Evolutionary conservation across 768 basidiomycete genomes (phyloP).

Genomic region (Amanita pseudoporphyria): DNA sequence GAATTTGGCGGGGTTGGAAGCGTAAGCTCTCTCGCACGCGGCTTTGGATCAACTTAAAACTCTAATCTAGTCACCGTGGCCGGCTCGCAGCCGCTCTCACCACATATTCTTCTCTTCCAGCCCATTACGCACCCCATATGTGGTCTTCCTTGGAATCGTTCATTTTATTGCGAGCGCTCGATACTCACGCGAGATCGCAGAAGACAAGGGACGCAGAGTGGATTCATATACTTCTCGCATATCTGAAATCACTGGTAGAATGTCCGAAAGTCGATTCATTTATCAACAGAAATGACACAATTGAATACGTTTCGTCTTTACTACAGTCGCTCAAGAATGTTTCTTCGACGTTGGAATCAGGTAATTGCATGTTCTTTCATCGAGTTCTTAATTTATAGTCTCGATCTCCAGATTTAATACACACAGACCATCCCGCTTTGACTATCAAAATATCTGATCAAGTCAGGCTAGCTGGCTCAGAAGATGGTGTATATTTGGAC

Average conservation of each 20-base stretch:
- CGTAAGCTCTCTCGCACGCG: slow-evolving; percentile 43
- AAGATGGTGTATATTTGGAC: slow-evolving; percentile 58
- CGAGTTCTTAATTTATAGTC: neutral
- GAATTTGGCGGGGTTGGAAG: slow-evolving; percentile 77
- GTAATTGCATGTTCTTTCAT: slow-evolving; percentile 22
- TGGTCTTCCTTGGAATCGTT: slow-evolving; percentile 77
- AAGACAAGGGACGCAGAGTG: slow-evolving; percentile 66
- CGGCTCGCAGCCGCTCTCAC: slow-evolving; percentile 53
- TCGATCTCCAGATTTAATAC: slow-evolving; percentile 38
- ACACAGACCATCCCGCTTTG: slow-evolving; percentile 62
- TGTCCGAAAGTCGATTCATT: slow-evolving; percentile 44
- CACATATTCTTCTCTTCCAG: slow-evolving; percentile 73
- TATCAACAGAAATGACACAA: slow-evolving; percentile 39
- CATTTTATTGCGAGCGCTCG: slow-evolving; percentile 68
- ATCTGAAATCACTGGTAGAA: slow-evolving; percentile 60
- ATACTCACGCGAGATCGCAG: slow-evolving; percentile 48
- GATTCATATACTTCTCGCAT: slow-evolving; percentile 70
- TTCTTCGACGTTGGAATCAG: slow-evolving; percentile 42
- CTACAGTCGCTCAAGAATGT: slow-evolving; percentile 39
- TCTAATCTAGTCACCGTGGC: slow-evolving; percentile 48
- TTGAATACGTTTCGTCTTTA: slow-evolving; percentile 41
- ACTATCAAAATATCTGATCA: slow-evolving; percentile 37
- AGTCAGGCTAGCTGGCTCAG: slow-evolving; percentile 43
- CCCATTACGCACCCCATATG: slow-evolving; percentile 73
- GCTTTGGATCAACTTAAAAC: neutral